phyloP scores from a whole-genome alignment of 352 stramenopile species.

The Blastocystis hominis region DNA sequence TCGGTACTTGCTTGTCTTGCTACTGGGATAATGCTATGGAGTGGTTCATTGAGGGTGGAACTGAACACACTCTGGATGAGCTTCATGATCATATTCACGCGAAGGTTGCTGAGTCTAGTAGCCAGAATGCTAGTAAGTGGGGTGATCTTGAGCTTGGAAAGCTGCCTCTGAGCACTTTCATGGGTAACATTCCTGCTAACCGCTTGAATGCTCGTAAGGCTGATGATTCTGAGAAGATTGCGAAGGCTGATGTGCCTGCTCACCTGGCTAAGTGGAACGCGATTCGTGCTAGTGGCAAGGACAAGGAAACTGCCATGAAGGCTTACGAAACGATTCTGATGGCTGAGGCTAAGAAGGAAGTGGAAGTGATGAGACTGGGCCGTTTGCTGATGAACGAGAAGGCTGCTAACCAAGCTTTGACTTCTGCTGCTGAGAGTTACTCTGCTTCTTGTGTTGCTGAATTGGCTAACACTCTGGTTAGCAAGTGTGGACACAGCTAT shows the following conservation, averaged over 20 bases:
- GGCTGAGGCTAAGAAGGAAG: constrained; percentile 43
- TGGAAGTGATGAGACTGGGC: constrained; percentile 54
- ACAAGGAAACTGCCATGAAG: neutral
- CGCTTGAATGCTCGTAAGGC: neutral
- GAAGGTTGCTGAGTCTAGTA: neutral
- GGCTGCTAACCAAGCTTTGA: constrained; percentile 26
- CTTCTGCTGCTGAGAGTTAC: constrained; percentile 14
- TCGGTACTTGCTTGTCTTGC: constrained; percentile 41
- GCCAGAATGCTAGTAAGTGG: constrained; percentile 38
- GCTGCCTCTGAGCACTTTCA: neutral
- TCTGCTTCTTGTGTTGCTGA: constrained; percentile 10
- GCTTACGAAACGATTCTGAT: constrained; percentile 11
- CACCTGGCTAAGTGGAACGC: constrained; percentile 56
- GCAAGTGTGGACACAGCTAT: constrained; percentile 18
- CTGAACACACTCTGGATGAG: constrained; percentile 25
- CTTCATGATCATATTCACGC: constrained; percentile 30
- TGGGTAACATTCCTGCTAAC: constrained; percentile 27
- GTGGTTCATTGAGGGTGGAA: constrained; percentile 42
- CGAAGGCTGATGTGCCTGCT: constrained; percentile 16
- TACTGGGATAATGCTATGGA: constrained; percentile 56
- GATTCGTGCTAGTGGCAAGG: constrained; percentile 32
- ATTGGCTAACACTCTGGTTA: neutral
- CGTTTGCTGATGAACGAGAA: constrained; percentile 49
- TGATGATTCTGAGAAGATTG: neutral
- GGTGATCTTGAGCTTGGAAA: constrained; percentile 36